These are phyloP conservation scores for Endoconidiophora laricicola DNA, from an alignment of 2,329 filamentous ascomycete genomes.

Conservation along the genomic window DNA sequence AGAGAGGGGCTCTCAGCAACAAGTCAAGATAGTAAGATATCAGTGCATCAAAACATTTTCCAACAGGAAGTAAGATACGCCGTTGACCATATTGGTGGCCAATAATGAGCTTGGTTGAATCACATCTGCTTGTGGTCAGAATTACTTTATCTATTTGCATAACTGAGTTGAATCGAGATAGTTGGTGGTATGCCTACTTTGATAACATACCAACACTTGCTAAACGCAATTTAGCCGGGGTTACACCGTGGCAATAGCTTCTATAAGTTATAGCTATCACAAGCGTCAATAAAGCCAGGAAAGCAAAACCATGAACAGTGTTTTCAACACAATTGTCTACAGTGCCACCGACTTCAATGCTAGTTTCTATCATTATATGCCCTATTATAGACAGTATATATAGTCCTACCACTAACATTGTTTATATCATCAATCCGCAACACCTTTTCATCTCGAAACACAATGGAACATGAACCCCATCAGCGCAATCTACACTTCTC, in stretches of 20 bases:
- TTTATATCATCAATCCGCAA: neutral
- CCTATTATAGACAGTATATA: neutral
- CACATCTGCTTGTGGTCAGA: no score
- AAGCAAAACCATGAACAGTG: neutral
- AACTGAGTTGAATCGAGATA: no score
- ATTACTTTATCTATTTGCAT: no score
- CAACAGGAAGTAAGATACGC: no score
- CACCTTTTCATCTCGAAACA: neutral
- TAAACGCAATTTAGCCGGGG: conserved; percentile 1
- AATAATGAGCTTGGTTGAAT: no score
- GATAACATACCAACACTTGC: neutral
- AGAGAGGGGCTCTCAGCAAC: no score
- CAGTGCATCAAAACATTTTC: no score
- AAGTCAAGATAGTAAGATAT: no score
- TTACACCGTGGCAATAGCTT: conserved; percentile 3
- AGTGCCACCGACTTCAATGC: neutral
- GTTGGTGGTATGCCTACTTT: no score
- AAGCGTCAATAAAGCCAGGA: neutral
- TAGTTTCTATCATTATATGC: neutral
- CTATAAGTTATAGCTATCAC: neutral
- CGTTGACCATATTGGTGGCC: no score
- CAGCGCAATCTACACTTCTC: conserved; percentile 47
- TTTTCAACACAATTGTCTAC: neutral
- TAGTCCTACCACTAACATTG: neutral
- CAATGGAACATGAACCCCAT: conserved; percentile 19